Conservation (phyloP, 2,329 filamentous ascomycete genomes). For the Fusarium decemcellulare region DNA sequence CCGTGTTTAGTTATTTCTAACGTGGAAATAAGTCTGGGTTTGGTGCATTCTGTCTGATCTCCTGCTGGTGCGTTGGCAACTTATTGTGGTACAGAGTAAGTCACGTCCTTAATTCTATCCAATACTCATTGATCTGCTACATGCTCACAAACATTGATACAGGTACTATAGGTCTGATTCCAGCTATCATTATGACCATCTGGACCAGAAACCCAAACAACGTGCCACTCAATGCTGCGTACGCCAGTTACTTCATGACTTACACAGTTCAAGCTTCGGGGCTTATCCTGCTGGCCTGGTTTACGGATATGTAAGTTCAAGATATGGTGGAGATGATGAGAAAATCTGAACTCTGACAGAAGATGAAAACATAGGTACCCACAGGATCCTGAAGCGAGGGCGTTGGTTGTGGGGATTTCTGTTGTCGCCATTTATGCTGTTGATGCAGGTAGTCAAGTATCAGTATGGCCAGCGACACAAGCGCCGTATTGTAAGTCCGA, state of each 20-base stretch:
- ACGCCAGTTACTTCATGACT: constrained; percentile 1
- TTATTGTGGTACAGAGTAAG: background rate
- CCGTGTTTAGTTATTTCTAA: background rate
- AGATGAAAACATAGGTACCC: background rate
- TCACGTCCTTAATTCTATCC: background rate
- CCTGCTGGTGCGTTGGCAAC: background rate
- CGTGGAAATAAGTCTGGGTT: background rate
- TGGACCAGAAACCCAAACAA: background rate
- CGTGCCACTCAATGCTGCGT: background rate
- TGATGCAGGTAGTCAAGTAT: background rate
- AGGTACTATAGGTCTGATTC: background rate
- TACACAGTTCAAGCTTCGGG: constrained; percentile 3
- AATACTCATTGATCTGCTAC: too few species aligned
- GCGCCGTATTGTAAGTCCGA: background rate
- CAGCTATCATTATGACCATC: constrained; percentile 4
- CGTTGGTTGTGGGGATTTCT: background rate
- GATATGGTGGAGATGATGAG: too few species aligned
- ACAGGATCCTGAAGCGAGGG: background rate
- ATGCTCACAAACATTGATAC: background rate
- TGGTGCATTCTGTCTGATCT: constrained; percentile 4
- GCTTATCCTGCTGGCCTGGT: background rate
- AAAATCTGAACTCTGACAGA: too few species aligned
- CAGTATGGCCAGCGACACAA: background rate
- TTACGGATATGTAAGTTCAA: constrained; percentile 21
- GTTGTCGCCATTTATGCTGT: constrained; percentile 1